Percentiles rank a stretch among this genome's conserved stretches.
Conservation (phyloP, 2,329 filamentous ascomycete genomes). For the Botrytis squamosa region DNA sequence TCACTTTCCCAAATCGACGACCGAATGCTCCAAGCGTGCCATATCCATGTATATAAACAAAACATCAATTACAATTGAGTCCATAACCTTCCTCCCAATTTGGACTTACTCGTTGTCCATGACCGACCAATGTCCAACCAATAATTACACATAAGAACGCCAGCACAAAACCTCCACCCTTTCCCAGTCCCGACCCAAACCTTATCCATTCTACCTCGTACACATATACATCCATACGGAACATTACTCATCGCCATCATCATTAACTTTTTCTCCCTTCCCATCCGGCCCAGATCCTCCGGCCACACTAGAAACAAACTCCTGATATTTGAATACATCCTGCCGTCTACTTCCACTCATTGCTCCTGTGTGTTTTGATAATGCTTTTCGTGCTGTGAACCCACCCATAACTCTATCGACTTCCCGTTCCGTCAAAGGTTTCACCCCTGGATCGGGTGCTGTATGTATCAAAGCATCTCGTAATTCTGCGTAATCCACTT, state of each 20-base stretch:
- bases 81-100: conserved; percentile 18
- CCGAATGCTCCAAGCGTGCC: not conserved
- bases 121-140: conserved; percentile 13
- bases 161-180: not conserved
- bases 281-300: conserved; percentile 34
- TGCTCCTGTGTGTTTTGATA: conserved; percentile 58
- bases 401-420: conserved; percentile 85
- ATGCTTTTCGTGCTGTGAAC: conserved; percentile 80
- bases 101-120: conserved; percentile 6
- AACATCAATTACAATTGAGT: not conserved
- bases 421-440: conserved; percentile 65
- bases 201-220: conserved; percentile 8
- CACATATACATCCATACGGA: conserved; percentile 20
- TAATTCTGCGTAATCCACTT: conserved; percentile 80
- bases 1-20: not conserved
- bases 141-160: conserved; percentile 19
- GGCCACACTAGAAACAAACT: conserved; percentile 64
- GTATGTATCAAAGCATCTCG: conserved; percentile 81
- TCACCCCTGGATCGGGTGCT: conserved; percentile 69
- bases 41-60: not conserved
- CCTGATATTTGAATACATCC: conserved; percentile 90
- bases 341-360: conserved; percentile 59
- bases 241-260: conserved; percentile 21
- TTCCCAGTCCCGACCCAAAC: conserved; percentile 6
- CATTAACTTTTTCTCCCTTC: conserved; percentile 28